Percentiles rank a stretch among this genome's conserved stretches.
These are phyloP conservation scores for Alternaria dauci DNA, from an alignment of 2,329 filamentous ascomycete genomes.

Conservation along the genomic window DNA sequence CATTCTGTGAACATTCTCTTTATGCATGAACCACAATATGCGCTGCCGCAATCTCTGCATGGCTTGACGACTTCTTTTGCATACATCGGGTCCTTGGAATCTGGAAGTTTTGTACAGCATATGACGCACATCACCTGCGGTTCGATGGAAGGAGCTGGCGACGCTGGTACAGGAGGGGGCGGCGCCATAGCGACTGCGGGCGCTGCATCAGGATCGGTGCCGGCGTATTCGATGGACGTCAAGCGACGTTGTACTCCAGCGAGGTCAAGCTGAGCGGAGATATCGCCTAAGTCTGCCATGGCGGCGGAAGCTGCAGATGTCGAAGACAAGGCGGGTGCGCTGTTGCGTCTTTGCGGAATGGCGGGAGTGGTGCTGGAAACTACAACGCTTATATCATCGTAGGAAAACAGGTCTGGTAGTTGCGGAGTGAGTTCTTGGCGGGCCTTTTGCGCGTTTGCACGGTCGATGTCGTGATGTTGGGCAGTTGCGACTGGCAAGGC, in stretches of 20 bases:
- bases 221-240: slow-evolving; percentile 17
- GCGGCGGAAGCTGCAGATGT: neutral
- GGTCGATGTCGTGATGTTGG: slow-evolving; percentile 20
- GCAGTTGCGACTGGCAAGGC: slow-evolving; percentile 24
- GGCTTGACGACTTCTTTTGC: slow-evolving; percentile 30
- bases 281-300: neutral
- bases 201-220: neutral
- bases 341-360: slow-evolving; percentile 21
- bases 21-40: slow-evolving; percentile 51
- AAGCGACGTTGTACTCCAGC: slow-evolving; percentile 15
- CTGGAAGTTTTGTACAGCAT: slow-evolving; percentile 28
- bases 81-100: slow-evolving; percentile 13
- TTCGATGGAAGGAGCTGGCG: slow-evolving; percentile 1
- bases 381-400: slow-evolving; percentile 21
- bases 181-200: neutral
- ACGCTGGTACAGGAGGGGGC: neutral
- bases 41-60: slow-evolving; percentile 41
- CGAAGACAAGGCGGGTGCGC: slow-evolving; percentile 14
- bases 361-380: slow-evolving; percentile 1
- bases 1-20: slow-evolving; percentile 54
- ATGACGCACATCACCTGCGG: slow-evolving; percentile 29
- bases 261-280: slow-evolving; percentile 8
- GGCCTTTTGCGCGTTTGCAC: slow-evolving; percentile 15
- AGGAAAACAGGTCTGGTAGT: neutral
- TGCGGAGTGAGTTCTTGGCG: slow-evolving; percentile 20